phyloP scores from a whole-genome alignment of 2,329 filamentous ascomycete genomes.

The Sphaerulina vaccinii region DNA sequence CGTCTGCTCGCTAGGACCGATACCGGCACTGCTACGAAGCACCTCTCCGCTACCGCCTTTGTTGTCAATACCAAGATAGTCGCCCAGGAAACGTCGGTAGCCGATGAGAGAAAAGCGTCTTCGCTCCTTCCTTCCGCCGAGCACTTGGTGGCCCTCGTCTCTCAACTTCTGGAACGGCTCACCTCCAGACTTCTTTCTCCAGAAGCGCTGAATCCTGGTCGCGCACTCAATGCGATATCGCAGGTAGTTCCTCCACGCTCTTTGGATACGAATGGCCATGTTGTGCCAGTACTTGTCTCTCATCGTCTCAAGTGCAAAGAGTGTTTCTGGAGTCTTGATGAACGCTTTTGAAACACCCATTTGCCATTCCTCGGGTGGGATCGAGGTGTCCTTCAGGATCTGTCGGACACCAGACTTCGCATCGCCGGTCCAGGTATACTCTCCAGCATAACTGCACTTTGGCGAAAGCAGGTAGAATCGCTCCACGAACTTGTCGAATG shows the following conservation, averaged over 20 bases:
- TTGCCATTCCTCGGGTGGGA: constrained; percentile 92
- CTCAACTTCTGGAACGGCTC: constrained; percentile 85
- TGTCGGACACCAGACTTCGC: constrained; percentile 83
- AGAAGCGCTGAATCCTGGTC: constrained; percentile 90
- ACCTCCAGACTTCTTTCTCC: constrained; percentile 88
- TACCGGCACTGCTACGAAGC: constrained; percentile 70
- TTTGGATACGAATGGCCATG: constrained; percentile 96
- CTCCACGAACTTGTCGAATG: constrained; percentile 97
- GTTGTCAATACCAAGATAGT: constrained; percentile 88
- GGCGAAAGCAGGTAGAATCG: constrained; percentile 94
- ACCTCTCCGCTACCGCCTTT: constrained; percentile 75
- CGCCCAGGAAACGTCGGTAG: constrained; percentile 87
- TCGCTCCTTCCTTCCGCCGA: constrained; percentile 85
- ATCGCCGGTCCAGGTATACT: constrained; percentile 93
- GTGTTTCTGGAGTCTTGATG: constrained; percentile 94
- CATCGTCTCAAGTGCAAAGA: constrained; percentile 97
- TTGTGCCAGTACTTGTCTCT: constrained; percentile 98
- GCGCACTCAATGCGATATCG: constrained; percentile 90
- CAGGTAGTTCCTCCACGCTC: constrained; percentile 94
- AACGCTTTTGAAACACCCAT: constrained; percentile 97
- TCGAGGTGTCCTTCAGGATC: constrained; percentile 94
- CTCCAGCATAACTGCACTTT: constrained; percentile 91
- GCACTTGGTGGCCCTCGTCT: constrained; percentile 79
- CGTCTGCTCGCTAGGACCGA: constrained; percentile 67
- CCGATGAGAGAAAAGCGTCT: constrained; percentile 87